Base-by-base conservation (phyloP, 768 basidiomycete genomes). In the Phlegmacium glaucopus region DNA sequence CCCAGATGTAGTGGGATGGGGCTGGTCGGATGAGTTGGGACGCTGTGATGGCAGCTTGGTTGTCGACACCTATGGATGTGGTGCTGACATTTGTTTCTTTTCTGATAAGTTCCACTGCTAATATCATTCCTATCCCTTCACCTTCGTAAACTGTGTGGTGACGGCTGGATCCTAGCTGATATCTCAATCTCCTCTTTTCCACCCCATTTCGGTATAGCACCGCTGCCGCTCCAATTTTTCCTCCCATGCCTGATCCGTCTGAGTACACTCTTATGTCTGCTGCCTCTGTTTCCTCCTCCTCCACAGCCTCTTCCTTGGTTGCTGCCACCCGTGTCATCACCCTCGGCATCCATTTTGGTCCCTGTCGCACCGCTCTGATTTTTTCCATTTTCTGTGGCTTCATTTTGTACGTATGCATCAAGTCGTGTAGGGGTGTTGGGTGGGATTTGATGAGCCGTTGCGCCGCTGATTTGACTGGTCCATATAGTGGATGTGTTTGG, bases 71-170 rank as follows among this genome's bases (percentile, higher is more conserved):
- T 16, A 39, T 39, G n/a, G 38, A 15, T 22, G 15, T 16, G 9
- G n/a, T n/a, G n/a, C n/a, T n/a, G n/a, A n/a, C n/a, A n/a, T 41
- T n/a, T 30, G 6, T 30, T 29, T 29, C 29, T 36, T 22, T 26
- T 32, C 29, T 4, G 3, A 53, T 36, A 4, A 53, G 42, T 4
- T 32, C 18, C 1, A 41, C 16, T 1, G 32, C 49, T 1, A 50
- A 36, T 2, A 51, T 4, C 10, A 29, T 12, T 12, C 52, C 50
- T 6, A 54, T 45, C 1, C 37, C 44, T 34, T 51, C 52, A 7
- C 49, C 49, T 34, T 54, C 49, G 18, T 54, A 54, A 3, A 51
- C 42, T 1, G 49, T 54, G 52, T 54, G 52, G 1, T 46, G n/a
- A 2, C 17, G n/a, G 9, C 12, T 26, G 15, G 39, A 27, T 9